Conservation (phyloP, 176 grass and related monocot genomes). For the Elymus sibiricus region DNA sequence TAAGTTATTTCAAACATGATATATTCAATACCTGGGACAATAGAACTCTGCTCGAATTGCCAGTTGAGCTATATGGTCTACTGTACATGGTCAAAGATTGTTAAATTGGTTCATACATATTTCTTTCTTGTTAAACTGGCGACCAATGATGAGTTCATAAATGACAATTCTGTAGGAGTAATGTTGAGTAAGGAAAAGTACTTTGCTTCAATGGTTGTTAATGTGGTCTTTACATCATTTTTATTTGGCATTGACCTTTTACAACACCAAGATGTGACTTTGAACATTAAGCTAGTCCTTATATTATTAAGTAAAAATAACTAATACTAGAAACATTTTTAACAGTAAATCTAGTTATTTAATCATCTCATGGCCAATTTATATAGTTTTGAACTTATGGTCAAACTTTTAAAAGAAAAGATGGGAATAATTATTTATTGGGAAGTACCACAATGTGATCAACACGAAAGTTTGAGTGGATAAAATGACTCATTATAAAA, state of each 20-base stretch:
- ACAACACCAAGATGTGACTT: neutral
- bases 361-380: neutral
- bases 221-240: neutral
- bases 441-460: neutral
- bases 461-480: neutral
- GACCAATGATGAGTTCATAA: neutral
- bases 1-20: constrained; percentile 49
- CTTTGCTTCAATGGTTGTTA: neutral
- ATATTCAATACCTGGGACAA: constrained; percentile 24
- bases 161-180: neutral
- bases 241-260: neutral
- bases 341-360: neutral
- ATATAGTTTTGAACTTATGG: neutral
- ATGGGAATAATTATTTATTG: neutral
- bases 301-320: neutral
- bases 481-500: neutral
- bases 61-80: neutral
- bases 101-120: neutral
- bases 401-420: neutral
- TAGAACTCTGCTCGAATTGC: neutral
- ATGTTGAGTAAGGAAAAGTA: neutral
- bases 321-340: neutral
- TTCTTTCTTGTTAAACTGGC: neutral
- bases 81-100: neutral
- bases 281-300: neutral